These are phyloP conservation scores for Schizothecium vesticola DNA, from an alignment of 495 filamentous ascomycete species.

Conservation along the genomic window DNA sequence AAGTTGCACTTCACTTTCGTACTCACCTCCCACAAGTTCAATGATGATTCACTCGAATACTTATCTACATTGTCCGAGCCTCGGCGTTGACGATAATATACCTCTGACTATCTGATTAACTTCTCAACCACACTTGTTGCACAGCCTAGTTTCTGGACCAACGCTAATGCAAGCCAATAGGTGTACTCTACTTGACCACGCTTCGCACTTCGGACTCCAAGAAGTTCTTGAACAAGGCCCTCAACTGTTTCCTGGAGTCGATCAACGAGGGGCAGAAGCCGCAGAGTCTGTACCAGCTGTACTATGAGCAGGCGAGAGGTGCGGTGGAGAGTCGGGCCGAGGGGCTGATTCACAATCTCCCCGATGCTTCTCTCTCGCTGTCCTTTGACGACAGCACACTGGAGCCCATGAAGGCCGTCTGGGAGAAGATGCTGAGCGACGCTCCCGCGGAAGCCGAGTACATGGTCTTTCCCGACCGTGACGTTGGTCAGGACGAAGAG, in stretches of 20 bases:
- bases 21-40: slow-evolving; percentile 27
- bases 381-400: slow-evolving; percentile 64
- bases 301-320: slow-evolving; percentile 50
- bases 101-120: slow-evolving; percentile 85
- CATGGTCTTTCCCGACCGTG: slow-evolving; percentile 59
- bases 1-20: slow-evolving; percentile 41
- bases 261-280: slow-evolving; percentile 28
- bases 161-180: slow-evolving; percentile 52
- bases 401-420: slow-evolving; percentile 56
- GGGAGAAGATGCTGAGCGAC: slow-evolving; percentile 55
- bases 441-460: slow-evolving; percentile 47
- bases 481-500: slow-evolving; percentile 45
- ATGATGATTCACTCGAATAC: slow-evolving; percentile 88
- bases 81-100: slow-evolving; percentile 76
- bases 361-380: slow-evolving; percentile 53
- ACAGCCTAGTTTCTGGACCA: slow-evolving; percentile 11
- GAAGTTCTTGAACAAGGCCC: slow-evolving; percentile 48
- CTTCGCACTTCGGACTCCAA: slow-evolving; percentile 31
- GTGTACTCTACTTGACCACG: slow-evolving; percentile 65
- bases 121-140: slow-evolving; percentile 21
- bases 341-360: slow-evolving; percentile 40
- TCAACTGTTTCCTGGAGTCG: slow-evolving; percentile 49
- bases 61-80: slow-evolving; percentile 99
- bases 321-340: slow-evolving; percentile 23
- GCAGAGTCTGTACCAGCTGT: slow-evolving; percentile 54